phyloP scores from a whole-genome alignment of 108 stramenopile genomes.

The Stephanodiscus minutulus region DNA sequence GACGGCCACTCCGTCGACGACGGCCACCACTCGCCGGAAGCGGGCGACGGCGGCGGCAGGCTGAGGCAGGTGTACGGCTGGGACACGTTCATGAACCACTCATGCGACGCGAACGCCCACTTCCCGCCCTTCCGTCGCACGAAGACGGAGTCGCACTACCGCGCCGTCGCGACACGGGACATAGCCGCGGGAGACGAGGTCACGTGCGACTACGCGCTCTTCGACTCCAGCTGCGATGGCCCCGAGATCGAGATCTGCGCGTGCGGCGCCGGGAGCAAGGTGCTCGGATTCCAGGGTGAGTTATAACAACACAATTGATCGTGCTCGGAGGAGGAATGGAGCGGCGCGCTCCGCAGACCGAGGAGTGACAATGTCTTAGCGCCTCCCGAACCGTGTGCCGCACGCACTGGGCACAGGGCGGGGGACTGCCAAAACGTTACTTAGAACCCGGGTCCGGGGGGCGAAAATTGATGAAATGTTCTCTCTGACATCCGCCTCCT shows the following conservation, averaged over 20 bases:
- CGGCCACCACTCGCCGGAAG: neutral
- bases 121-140: slow-evolving; percentile 24
- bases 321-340: neutral
- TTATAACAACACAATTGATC: neutral
- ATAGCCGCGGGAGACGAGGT: slow-evolving; percentile 35
- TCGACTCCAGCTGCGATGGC: slow-evolving; percentile 36
- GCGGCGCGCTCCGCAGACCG: too few relatives aligned
- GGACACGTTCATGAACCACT: slow-evolving; percentile 46
- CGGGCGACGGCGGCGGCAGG: neutral
- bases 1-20: slow-evolving; percentile 31
- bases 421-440: too few relatives aligned
- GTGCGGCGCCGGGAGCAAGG: slow-evolving; percentile 36
- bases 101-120: slow-evolving; percentile 34
- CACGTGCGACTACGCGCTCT: slow-evolving; percentile 46
- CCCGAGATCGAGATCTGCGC: slow-evolving; percentile 41
- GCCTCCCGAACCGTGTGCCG: neutral
- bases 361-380: neutral
- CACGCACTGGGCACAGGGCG: too few relatives aligned
- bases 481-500: neutral
- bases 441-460: neutral
- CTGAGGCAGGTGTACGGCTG: slow-evolving; percentile 45
- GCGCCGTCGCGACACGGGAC: slow-evolving; percentile 35
- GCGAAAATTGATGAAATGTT: neutral
- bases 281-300: slow-evolving; percentile 41
- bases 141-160: slow-evolving; percentile 23